Conservation (phyloP, 2,329 filamentous ascomycete genomes). For the Plectosphaerella sp. region DNA sequence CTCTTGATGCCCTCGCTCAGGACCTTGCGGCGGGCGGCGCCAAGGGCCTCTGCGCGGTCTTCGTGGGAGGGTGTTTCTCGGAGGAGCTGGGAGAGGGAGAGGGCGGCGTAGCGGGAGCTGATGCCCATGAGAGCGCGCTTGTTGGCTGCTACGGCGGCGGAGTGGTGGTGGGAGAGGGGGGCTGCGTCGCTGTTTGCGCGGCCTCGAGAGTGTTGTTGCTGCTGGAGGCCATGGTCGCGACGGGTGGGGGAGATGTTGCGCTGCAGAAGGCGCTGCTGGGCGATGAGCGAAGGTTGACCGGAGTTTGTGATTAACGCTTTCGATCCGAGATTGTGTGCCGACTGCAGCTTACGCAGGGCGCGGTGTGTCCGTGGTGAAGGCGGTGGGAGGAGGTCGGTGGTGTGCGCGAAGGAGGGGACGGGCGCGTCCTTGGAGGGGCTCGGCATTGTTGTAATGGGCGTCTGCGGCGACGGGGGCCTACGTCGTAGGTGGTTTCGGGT, state of each 20-base stretch:
- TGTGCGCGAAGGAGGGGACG: conserved; percentile 16
- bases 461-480: neutral
- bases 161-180: conserved; percentile 31
- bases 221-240: conserved; percentile 29
- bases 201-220: conserved; percentile 35
- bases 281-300: conserved; percentile 51
- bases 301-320: conserved; percentile 36
- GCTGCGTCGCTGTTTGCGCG: conserved; percentile 72
- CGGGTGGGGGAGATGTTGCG: conserved; percentile 17
- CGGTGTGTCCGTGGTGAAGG: conserved; percentile 63
- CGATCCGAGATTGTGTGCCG: conserved; percentile 64
- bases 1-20: conserved; percentile 72
- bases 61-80: conserved; percentile 74
- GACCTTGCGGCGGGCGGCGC: conserved; percentile 69
- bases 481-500: neutral
- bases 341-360: conserved; percentile 69
- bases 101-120: conserved; percentile 41
- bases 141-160: conserved; percentile 24
- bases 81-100: conserved; percentile 70
- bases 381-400: conserved; percentile 46
- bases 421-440: conserved; percentile 23
- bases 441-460: conserved; percentile 15
- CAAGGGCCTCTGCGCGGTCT: conserved; percentile 61
- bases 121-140: conserved; percentile 24
- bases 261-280: conserved; percentile 55